These are phyloP conservation scores for Capsicum rhomboideum DNA, from an alignment of 257 asterid genomes.

Conservation along the genomic window DNA sequence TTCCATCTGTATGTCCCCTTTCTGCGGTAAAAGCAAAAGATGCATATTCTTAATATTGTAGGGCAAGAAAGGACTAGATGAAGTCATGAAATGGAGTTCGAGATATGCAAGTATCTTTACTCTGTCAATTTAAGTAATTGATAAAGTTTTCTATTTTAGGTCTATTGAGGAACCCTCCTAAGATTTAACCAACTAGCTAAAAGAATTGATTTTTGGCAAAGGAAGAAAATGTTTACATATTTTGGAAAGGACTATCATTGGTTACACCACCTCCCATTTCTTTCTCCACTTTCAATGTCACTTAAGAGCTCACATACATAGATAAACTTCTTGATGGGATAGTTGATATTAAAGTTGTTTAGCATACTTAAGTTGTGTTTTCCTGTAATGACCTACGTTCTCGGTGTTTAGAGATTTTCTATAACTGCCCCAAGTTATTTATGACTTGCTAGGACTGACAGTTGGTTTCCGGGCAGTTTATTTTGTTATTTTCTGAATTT, in stretches of 20 bases:
- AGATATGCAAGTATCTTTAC: constrained; percentile 18
- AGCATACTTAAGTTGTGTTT: too few relatives aligned
- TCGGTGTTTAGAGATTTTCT: too few relatives aligned
- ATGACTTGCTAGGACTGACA: too few relatives aligned
- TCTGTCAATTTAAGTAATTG: not conserved
- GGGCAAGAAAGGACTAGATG: constrained; percentile 63
- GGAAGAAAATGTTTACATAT: not conserved
- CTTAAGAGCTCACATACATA: too few relatives aligned
- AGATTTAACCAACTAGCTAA: not conserved
- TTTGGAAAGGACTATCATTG: not conserved
- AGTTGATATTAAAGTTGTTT: not conserved
- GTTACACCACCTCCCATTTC: not conserved
- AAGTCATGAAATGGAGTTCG: constrained; percentile 45
- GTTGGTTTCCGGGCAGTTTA: too few relatives aligned
- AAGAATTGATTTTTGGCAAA: not conserved
- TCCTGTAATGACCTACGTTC: too few relatives aligned
- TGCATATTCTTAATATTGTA: constrained; percentile 32
- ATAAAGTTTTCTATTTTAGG: not conserved
- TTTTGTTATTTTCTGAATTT: too few relatives aligned
- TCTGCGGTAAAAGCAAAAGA: constrained; percentile 31
- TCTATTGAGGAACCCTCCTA: not conserved
- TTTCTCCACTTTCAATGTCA: not conserved
- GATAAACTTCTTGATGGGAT: not conserved
- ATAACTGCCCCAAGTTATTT: too few relatives aligned
- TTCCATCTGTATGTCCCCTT: not conserved